Evolutionary conservation across 441 rosid genomes (phyloP), one percentile per base, ranked within the genome.

Genomic region (Theobroma grandiflorum): DNA sequence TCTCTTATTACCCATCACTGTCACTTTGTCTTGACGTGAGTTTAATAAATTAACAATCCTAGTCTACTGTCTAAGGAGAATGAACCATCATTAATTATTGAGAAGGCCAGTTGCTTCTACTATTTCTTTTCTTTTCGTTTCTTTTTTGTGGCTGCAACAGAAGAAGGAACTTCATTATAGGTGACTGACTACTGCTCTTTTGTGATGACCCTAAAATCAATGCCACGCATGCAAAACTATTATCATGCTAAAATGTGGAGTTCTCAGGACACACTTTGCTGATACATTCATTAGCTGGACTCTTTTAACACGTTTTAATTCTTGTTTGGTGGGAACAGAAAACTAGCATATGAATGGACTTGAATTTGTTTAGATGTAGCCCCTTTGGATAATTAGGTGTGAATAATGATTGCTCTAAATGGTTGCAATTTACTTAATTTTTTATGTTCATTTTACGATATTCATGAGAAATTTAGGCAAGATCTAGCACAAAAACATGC

Each of bases 401-500:
- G 38, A 8, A 8, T 42, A 42, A 42, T 42, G 45, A 42, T 42
- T 42, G 7, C 45, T 42, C 45, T 42, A 42, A 26, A 0, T 26
- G 6, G 8, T 42, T 3, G 45, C 45, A 42, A 45, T 45, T 0
- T 7, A 45, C 49, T 45, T 45, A 45, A 20, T 26, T 26, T 61
- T 2, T 61, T 38, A 61, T 26, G 11, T 20, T 26, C 2, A 61
- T 1, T 20, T 20, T 61, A 31, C 4, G 38, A 26, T 9, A 11
- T 61, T 10, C 11, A 31, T 33, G 63, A 6, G 43, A 62, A 18
- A 66, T 66, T 66, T 20, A 33, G 20, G 73, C 58, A 65, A 74
- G 74, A 75, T 78, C 37, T 37, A 76, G 68, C 72, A 79, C 47
- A 10, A 62, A 78, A 65, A 78, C 84, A 78, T 63, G 82, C 16